Conservation (phyloP, 768 basidiomycete species). For the Phlebiopsis flavidoalba region DNA sequence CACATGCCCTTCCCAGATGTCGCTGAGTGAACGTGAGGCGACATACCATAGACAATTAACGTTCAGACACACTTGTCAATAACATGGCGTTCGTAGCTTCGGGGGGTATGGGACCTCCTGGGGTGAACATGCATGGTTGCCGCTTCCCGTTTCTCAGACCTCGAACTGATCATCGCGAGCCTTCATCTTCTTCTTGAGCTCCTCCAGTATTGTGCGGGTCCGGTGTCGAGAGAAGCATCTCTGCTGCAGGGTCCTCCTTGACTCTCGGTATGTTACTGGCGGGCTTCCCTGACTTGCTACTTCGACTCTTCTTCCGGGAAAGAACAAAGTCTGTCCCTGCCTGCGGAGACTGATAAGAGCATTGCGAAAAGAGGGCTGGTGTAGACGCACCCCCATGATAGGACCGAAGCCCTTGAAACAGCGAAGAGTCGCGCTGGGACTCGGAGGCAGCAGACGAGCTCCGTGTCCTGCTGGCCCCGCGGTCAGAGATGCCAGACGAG, state of each 20-base stretch:
- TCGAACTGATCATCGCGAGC: conserved; percentile 55
- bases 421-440: not conserved
- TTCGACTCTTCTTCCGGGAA: conserved; percentile 8
- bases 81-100: conserved; percentile 56
- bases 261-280: not conserved
- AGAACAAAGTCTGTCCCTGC: conserved; percentile 6
- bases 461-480: not conserved
- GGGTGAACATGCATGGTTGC: conserved; percentile 48
- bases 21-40: conserved; percentile 33
- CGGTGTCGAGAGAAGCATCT: conserved; percentile 48
- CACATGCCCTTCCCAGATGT: conserved; percentile 65
- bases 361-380: not conserved
- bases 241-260: conserved; percentile 3
- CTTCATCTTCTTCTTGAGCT: conserved; percentile 45
- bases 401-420: not conserved
- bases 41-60: conserved; percentile 3
- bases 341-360: not conserved
- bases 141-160: conserved; percentile 43
- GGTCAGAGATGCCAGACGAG: conserved; percentile 4
- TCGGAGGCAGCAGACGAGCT: not conserved
- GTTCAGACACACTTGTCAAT: conserved; percentile 47
- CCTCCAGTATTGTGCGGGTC: conserved; percentile 57
- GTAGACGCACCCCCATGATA: not conserved
- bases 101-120: conserved; percentile 63
- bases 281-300: not conserved